phyloP scores from a whole-genome alignment of 805 yeast genomes.

The Candida michaelii region DNA sequence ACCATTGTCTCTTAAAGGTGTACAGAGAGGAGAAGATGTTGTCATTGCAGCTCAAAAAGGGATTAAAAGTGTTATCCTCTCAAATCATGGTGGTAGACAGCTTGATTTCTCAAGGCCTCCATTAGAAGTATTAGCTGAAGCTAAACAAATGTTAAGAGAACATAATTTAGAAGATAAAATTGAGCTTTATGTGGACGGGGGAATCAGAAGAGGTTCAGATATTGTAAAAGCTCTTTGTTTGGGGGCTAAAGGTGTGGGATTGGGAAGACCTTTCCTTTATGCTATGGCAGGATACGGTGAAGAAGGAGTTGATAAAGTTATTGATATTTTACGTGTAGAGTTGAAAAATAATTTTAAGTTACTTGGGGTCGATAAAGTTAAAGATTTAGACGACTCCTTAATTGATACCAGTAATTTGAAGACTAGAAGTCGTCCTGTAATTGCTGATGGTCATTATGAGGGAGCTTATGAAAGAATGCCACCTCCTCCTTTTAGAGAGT shows the following conservation, averaged over 20 bases:
- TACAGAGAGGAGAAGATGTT: slow-evolving; percentile 78
- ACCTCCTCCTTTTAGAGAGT: slow-evolving; percentile 9
- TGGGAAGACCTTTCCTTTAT: slow-evolving; percentile 64
- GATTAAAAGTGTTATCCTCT: slow-evolving; percentile 70
- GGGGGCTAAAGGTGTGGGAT: slow-evolving; percentile 69
- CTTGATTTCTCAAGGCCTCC: slow-evolving; percentile 77
- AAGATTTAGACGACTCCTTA: slow-evolving; percentile 37
- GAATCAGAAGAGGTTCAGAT: slow-evolving; percentile 67
- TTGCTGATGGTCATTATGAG: slow-evolving; percentile 15
- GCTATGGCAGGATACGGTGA: slow-evolving; percentile 65
- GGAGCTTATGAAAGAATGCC: slow-evolving; percentile 12
- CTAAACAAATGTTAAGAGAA: slow-evolving; percentile 59
- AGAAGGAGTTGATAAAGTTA: slow-evolving; percentile 57
- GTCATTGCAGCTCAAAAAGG: slow-evolving; percentile 69
- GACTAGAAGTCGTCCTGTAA: slow-evolving; percentile 21
- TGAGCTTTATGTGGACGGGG: slow-evolving; percentile 65
- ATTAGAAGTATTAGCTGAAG: slow-evolving; percentile 69
- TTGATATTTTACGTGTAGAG: slow-evolving; percentile 65
- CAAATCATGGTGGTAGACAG: slow-evolving; percentile 91
- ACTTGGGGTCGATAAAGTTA: slow-evolving; percentile 66
- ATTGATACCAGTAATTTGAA: slow-evolving; percentile 30
- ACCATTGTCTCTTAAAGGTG: slow-evolving; percentile 64
- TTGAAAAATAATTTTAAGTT: slow-evolving; percentile 75
- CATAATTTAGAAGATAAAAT: slow-evolving; percentile 26
- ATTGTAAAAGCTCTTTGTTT: slow-evolving; percentile 62